Evolutionary conservation across 768 basidiomycete species (phyloP).

Genomic region (Mycena amicta): DNA sequence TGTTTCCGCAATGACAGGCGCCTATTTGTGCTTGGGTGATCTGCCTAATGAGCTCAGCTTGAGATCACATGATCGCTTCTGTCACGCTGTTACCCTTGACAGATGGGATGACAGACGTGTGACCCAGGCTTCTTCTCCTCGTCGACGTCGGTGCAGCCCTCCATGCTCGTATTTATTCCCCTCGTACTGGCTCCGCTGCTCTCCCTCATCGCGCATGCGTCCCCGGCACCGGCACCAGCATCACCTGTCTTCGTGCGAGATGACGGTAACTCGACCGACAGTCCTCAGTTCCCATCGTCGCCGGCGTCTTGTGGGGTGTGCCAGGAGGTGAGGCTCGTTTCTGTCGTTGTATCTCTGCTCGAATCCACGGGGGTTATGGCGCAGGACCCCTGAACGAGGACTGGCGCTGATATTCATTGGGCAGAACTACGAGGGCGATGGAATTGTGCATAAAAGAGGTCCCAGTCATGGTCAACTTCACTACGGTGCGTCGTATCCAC

Average conservation of each 20-base stretch:
- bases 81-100: too few relatives aligned
- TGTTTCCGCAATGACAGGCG: too few relatives aligned
- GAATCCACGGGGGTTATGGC: background rate
- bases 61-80: too few relatives aligned
- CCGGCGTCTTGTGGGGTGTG: background rate
- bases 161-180: background rate
- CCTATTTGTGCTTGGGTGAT: too few relatives aligned
- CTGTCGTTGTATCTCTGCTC: background rate
- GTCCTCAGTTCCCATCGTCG: background rate
- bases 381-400: background rate
- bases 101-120: too few relatives aligned
- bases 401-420: background rate
- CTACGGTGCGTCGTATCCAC: conserved; percentile 22
- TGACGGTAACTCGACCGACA: background rate
- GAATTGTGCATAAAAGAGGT: background rate
- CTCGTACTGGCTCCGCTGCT: background rate
- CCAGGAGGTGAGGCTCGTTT: background rate
- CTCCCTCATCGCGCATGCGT: background rate
- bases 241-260: background rate
- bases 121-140: background rate
- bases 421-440: background rate
- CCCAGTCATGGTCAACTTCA: background rate
- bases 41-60: too few relatives aligned
- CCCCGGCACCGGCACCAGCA: background rate
- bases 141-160: background rate